Base-by-base conservation (phyloP, 2,329 filamentous ascomycete species). In the Claviceps pazoutovae region DNA sequence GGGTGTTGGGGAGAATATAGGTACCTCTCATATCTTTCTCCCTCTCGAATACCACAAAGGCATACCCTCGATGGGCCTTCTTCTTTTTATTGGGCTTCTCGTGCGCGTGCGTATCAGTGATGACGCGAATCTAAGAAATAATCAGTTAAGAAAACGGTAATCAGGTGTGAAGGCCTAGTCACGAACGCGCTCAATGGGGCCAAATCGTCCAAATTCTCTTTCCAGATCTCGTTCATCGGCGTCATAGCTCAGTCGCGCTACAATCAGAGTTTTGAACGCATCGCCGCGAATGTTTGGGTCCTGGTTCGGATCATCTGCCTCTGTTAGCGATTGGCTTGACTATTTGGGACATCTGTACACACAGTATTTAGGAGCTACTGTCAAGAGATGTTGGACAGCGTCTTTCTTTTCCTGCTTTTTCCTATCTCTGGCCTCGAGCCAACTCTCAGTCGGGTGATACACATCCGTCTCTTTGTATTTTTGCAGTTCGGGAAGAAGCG, bases 11-110 rank as follows among this genome's bases (percentile, higher is more conserved):
- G 66, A 64, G 66, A 69, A 45, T 46, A 48, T 51, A 52, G 70
- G 81, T 94, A 96, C 90, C 89, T 88, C 94, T 94, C 90, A 97
- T 96, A 67, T 97, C 93, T 70, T 91, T 90, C 71, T 97, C 93
- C 67, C 88, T 84, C 70, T 97, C 91, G 66, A 91, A 98, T 51
- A 97, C 88, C 60, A 98, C 85, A 65, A 98, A 98, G 55, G 88
- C 93, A 68, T 98, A 98, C 56, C 93, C 93, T 62, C 84, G 79
- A 64, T 94, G 87, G 49, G 83, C 73, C 72, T 89, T 89, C 64
- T 84, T 84, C 65, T 87, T 83, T 71, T 90, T 88, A 62, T 84
- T 86, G 52, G 76, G 80, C 67, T 77, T 84, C 63, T 79, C 79
- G 59, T 77, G 71, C 55, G 81, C 77, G 60, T 87, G 81, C 4